Conservation (phyloP, 371 early-diverging fungal species). For the Apophysomyces ossiformis region DNA sequence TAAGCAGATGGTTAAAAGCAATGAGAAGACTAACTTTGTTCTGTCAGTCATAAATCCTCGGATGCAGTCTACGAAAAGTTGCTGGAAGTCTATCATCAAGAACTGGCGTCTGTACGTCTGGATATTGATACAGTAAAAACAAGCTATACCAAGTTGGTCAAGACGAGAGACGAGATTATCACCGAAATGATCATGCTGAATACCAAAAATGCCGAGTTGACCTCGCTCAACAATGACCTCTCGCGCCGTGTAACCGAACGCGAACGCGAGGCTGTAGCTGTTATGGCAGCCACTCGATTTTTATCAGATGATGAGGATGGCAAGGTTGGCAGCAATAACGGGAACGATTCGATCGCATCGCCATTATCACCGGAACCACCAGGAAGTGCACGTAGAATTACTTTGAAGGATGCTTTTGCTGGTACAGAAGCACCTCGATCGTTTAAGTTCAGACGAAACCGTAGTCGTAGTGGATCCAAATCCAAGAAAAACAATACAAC, state of each 20-base stretch:
- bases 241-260: slow-evolving; percentile 50
- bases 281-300: slow-evolving; percentile 40
- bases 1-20: background rate
- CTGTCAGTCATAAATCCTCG: slow-evolving; percentile 9
- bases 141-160: slow-evolving; percentile 26
- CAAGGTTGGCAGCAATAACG: background rate
- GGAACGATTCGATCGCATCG: background rate
- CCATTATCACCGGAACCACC: slow-evolving; percentile 8
- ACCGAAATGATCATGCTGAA: slow-evolving; percentile 60
- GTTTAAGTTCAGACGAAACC: slow-evolving; percentile 51
- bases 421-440: slow-evolving; percentile 46
- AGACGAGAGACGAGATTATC: slow-evolving; percentile 41
- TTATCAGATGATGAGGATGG: slow-evolving; percentile 13
- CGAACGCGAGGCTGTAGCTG: slow-evolving; percentile 40
- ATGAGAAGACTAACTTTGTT: background rate
- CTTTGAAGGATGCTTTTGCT: slow-evolving; percentile 48
- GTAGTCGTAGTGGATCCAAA: slow-evolving; percentile 25
- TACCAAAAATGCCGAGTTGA: slow-evolving; percentile 57
- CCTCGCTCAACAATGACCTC: slow-evolving; percentile 59
- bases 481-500: slow-evolving; percentile 18
- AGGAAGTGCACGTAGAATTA: slow-evolving; percentile 30
- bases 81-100: slow-evolving; percentile 39
- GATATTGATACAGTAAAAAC: slow-evolving; percentile 30
- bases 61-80: slow-evolving; percentile 34
- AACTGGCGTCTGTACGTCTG: slow-evolving; percentile 36